Evolutionary conservation across 2,329 filamentous ascomycete genomes (phyloP).

Genomic region (Cladosporium sp.): DNA sequence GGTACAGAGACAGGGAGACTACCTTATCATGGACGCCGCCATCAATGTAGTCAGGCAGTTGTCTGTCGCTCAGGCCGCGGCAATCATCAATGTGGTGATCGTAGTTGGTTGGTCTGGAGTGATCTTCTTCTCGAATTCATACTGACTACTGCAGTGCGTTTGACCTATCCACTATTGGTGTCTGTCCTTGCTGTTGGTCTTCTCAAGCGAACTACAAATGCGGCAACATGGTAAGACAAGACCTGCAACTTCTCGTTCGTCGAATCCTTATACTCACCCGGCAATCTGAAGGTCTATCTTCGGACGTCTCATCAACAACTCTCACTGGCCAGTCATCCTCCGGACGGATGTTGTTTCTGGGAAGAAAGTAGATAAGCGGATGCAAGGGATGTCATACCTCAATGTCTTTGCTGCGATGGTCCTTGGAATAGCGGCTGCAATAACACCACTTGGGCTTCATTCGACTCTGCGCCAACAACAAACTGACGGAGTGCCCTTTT

Average conservation of each 20-base stretch:
- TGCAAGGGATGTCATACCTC: background rate
- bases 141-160: background rate
- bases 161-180: constrained; percentile 4
- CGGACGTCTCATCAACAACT: constrained; percentile 13
- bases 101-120: background rate
- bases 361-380: constrained; percentile 10
- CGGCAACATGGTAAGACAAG: constrained; percentile 2
- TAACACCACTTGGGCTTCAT: constrained; percentile 10
- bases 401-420: background rate
- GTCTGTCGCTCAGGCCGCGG: constrained; percentile 12
- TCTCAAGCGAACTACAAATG: constrained; percentile 11
- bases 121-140: too few species aligned
- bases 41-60: too few species aligned
- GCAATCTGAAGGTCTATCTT: constrained; percentile 13
- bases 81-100: constrained; percentile 12
- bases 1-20: too few species aligned
- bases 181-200: constrained; percentile 11
- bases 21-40: too few species aligned
- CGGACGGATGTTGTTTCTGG: constrained; percentile 8
- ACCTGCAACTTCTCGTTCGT: too few species aligned
- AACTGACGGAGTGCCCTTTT: background rate
- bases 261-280: too few species aligned
- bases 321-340: constrained; percentile 9
- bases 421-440: constrained; percentile 10
- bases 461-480: background rate